Base-by-base conservation (phyloP, 768 basidiomycete species). In the Suillus plorans region DNA sequence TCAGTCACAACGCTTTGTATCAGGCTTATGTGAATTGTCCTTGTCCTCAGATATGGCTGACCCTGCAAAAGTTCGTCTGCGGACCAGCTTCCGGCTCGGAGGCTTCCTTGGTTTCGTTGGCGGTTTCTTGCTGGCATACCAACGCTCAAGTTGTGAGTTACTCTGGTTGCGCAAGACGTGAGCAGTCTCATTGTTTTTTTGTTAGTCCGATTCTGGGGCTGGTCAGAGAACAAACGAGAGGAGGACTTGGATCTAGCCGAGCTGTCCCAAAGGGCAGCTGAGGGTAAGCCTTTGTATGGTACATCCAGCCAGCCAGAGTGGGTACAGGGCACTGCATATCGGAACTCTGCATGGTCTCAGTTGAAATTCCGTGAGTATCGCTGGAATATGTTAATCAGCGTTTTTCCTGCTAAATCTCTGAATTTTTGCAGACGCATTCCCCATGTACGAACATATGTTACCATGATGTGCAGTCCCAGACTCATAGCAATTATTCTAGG, bases 111-210 rank as follows among this genome's bases (percentile, higher is more conserved):
- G 97, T 12, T 92, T 96, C 78, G 74, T 87, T 61, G 95, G 92
- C 13, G 97, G 97, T 22, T 99, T 98, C 85, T 76, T 98, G 72
- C 74, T 97, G 62, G 94, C 96, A 10, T 99, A 99, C 79, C 94
- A 96, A 78, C 84, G 90, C 62, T 94, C 93, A 41, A 91, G 89
- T 71, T 81, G 95, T 97, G 73, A 77, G 93, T 82, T 55, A 12
- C 52, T 60, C 56, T 34, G 52, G 18, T 39, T 50, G 9, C 28
- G 16, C 42, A 28, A 18, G 6, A 10, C 39, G 25, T n/a, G 62
- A 41, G 59, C 41, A 41, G 47, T 20, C 49, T 69, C 25, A 70
- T 61, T 22, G n/a, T 39, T 60, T 58, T 63, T 36, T 61, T 60
- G 45, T 13, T 71, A 94, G 92, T 86, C 73, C 94, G 94, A n/a